phyloP scores from a whole-genome alignment of 2,329 filamentous ascomycete genomes.

The Aschersonia sp. region DNA sequence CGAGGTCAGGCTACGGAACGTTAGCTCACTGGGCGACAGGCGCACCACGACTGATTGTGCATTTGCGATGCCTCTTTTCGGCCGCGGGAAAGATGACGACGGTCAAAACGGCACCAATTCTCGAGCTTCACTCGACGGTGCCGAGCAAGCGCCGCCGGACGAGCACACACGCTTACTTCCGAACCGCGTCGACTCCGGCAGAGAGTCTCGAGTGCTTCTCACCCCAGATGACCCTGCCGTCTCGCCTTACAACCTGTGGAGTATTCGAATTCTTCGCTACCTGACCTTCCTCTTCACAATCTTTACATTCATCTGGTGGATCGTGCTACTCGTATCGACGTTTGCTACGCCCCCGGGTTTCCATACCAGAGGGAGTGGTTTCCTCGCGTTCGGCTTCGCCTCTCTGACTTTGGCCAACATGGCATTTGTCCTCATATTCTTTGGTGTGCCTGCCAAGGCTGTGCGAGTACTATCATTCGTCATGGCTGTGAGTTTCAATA shows the following conservation, averaged over 20 bases:
- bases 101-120: constrained; percentile 3
- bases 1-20: not conserved
- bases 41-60: not conserved
- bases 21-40: not conserved
- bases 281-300: constrained; percentile 63
- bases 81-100: constrained; percentile 10
- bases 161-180: constrained; percentile 55
- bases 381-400: constrained; percentile 76
- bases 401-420: constrained; percentile 65
- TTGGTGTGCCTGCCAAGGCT: constrained; percentile 65
- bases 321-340: constrained; percentile 69
- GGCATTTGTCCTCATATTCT: constrained; percentile 69
- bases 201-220: constrained; percentile 28
- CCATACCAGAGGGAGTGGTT: constrained; percentile 78
- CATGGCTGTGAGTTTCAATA: constrained; percentile 29
- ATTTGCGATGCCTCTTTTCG: constrained; percentile 19
- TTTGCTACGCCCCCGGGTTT: constrained; percentile 85
- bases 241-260: constrained; percentile 91
- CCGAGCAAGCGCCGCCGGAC: constrained; percentile 19
- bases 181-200: constrained; percentile 41
- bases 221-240: constrained; percentile 35
- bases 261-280: constrained; percentile 65
- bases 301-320: constrained; percentile 83
- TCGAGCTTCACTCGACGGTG: constrained; percentile 9
- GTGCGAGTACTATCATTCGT: constrained; percentile 60